phyloP scores from a whole-genome alignment of 768 basidiomycete species.

The Trametes punicea region DNA sequence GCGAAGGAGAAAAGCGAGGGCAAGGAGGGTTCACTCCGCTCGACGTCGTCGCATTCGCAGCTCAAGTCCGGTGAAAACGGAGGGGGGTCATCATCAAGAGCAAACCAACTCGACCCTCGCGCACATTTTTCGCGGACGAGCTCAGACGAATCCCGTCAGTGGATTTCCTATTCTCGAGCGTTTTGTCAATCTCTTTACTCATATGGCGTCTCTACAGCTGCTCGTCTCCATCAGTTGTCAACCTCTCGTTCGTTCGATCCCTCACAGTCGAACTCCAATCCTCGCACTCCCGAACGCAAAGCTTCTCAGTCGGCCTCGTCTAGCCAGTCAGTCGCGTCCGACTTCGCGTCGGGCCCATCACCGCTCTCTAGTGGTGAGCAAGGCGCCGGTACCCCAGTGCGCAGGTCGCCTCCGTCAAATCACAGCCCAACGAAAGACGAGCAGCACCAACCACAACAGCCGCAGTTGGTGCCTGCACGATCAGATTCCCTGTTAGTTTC shows the following conservation, averaged over 20 bases:
- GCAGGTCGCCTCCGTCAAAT: not conserved
- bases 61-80: conserved; percentile 27
- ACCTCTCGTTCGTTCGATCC: conserved; percentile 17
- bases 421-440: conserved; percentile 14
- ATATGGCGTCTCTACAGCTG: conserved; percentile 2
- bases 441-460: not conserved
- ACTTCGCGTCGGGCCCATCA: conserved; percentile 7
- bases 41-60: conserved; percentile 31
- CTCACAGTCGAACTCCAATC: not conserved
- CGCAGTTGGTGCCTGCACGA: conserved; percentile 7
- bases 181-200: not conserved
- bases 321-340: not conserved
- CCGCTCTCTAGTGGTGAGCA: conserved; percentile 12
- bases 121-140: conserved; percentile 23
- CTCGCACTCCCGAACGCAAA: conserved; percentile 23
- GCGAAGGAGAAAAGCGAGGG: conserved; percentile 30
- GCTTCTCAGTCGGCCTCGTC: conserved; percentile 4
- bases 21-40: conserved; percentile 27
- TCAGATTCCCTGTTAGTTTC: conserved; percentile 33
- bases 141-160: conserved; percentile 37
- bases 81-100: conserved; percentile 17
- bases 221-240: conserved; percentile 13
- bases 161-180: not conserved
- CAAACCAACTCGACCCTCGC: conserved; percentile 27
- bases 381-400: conserved; percentile 6